phyloP scores from a whole-genome alignment of 2,329 filamentous ascomycete species.

The Juglanconis juglandina region DNA sequence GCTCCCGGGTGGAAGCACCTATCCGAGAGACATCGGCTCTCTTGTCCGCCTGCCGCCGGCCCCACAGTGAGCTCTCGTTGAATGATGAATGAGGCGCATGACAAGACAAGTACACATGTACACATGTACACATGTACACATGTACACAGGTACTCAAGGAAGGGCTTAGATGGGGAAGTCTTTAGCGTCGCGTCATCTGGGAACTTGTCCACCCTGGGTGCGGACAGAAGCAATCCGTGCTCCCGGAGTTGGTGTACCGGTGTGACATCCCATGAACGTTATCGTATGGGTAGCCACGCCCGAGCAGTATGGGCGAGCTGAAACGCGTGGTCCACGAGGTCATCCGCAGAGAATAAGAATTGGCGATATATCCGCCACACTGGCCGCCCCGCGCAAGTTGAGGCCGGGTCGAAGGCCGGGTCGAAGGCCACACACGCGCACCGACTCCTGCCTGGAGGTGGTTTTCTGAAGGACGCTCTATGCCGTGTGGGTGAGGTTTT shows the following conservation, averaged over 20 bases:
- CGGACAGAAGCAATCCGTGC: background rate
- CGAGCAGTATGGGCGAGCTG: background rate
- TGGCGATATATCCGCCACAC: too few species aligned
- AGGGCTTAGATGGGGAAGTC: background rate
- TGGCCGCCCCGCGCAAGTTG: background rate
- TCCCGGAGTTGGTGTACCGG: background rate
- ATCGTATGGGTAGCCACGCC: conserved; percentile 1
- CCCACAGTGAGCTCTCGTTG: background rate
- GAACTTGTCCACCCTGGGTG: background rate
- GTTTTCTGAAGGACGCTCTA: too few species aligned
- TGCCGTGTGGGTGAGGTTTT: background rate
- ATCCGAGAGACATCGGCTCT: background rate
- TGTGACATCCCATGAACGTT: conserved; percentile 1
- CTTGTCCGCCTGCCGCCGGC: background rate
- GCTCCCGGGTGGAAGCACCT: background rate
- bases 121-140: background rate
- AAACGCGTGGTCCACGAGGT: background rate
- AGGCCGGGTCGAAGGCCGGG: background rate
- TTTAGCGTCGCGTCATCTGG: background rate
- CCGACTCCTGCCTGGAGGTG: background rate
- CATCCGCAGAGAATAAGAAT: background rate
- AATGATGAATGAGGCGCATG: background rate
- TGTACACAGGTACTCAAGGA: background rate
- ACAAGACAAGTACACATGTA: background rate
- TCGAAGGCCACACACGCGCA: background rate